Evolutionary conservation across 2,329 filamentous ascomycete genomes (phyloP).

Genomic region (Arthrobotrys pseudoclavata): DNA sequence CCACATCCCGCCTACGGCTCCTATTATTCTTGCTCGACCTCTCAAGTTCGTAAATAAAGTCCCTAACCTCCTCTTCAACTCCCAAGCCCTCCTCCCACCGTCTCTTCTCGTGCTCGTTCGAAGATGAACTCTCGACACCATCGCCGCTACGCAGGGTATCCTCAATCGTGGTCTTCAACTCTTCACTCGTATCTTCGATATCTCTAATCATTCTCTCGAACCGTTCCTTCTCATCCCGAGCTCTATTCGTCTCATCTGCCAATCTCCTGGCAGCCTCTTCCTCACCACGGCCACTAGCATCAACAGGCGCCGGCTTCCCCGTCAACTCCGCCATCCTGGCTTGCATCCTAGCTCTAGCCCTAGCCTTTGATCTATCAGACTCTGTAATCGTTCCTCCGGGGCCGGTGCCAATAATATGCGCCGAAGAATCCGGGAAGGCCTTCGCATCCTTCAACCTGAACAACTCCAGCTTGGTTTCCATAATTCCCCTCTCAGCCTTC

Average conservation of each 20-base stretch:
- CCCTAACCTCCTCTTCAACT: slow-evolving; percentile 95
- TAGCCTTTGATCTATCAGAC: slow-evolving; percentile 91
- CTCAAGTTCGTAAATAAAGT: slow-evolving; percentile 97
- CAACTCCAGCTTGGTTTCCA: slow-evolving; percentile 89
- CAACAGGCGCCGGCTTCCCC: slow-evolving; percentile 78
- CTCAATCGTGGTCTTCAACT: slow-evolving; percentile 87
- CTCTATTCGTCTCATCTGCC: slow-evolving; percentile 86
- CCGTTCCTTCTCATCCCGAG: slow-evolving; percentile 87
- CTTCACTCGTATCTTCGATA: slow-evolving; percentile 93
- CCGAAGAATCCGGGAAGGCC: slow-evolving; percentile 83
- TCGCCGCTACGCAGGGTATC: slow-evolving; percentile 84
- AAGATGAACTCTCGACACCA: slow-evolving; percentile 66
- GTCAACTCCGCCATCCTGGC: slow-evolving; percentile 92
- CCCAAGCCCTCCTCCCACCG: slow-evolving; percentile 96
- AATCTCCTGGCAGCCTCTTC: slow-evolving; percentile 84
- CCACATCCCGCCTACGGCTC: slow-evolving; percentile 68
- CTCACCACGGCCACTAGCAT: slow-evolving; percentile 70
- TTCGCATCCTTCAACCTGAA: slow-evolving; percentile 96
- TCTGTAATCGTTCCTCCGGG: slow-evolving; percentile 92
- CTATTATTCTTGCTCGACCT: slow-evolving; percentile 83
- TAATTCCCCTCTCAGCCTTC: slow-evolving; percentile 89
- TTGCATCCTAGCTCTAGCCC: slow-evolving; percentile 98
- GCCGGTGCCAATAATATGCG: slow-evolving; percentile 89
- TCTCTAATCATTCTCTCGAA: slow-evolving; percentile 97
- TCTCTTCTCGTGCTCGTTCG: slow-evolving; percentile 74